Evolutionary conservation across 768 basidiomycete species (phyloP).

Genomic region (Suillus hirtellus): DNA sequence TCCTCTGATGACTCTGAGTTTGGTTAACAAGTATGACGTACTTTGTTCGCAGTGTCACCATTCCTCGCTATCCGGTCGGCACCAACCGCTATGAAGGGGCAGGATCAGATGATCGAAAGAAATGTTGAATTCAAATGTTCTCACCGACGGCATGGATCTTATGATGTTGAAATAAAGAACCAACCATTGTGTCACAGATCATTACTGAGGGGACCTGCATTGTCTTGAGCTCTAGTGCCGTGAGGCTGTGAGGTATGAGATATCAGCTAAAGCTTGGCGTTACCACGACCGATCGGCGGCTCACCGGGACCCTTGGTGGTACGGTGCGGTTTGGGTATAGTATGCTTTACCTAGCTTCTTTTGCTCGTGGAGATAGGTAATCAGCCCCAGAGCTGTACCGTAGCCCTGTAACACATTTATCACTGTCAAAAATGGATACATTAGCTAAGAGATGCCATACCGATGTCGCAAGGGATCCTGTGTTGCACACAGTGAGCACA

Average conservation of each 20-base stretch:
- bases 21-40: conserved; percentile 24
- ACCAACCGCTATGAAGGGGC: conserved; percentile 60
- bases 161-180: conserved; percentile 88
- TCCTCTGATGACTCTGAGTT: background rate
- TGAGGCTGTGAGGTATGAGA: conserved; percentile 53
- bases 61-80: conserved; percentile 89
- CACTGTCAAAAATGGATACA: conserved; percentile 3
- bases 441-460: conserved; percentile 42
- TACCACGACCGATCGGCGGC: conserved; percentile 5
- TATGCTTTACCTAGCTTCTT: conserved; percentile 79
- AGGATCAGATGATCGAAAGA: background rate
- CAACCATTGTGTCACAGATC: conserved; percentile 98
- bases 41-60: conserved; percentile 98
- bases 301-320: conserved; percentile 88
- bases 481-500: conserved; percentile 94
- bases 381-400: conserved; percentile 92
- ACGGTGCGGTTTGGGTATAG: conserved; percentile 93
- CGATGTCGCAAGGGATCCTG: conserved; percentile 93
- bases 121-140: conserved; percentile 19
- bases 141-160: conserved; percentile 78
- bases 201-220: conserved; percentile 85
- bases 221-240: conserved; percentile 84
- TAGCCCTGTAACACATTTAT: conserved; percentile 63
- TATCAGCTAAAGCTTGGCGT: background rate
- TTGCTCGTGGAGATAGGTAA: conserved; percentile 84